Base-by-base conservation (phyloP, 495 filamentous ascomycete species). In the Cenococcum geophilum region DNA sequence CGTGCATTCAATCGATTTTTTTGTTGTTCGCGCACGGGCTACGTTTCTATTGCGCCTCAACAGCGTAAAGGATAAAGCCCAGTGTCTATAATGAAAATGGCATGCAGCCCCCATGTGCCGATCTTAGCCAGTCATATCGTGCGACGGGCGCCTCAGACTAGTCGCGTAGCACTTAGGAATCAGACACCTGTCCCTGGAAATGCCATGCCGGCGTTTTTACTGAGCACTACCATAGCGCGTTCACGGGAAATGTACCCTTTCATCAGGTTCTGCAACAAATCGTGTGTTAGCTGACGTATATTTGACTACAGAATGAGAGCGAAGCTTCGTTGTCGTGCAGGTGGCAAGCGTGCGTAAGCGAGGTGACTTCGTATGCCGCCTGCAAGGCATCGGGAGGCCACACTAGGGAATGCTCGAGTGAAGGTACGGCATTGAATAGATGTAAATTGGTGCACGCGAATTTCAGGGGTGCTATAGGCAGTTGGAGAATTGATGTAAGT, bases 191-290 rank as follows among this genome's bases (percentile, higher is more conserved):
- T 98, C n/a, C 92, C 93, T 1, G 93, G 93, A 71, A 98, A 98
- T 4, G 92, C 92, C 36, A 89, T 49, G 45, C 45, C 45, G 16
- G 20, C 89, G 22, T 76, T 83, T 72, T 95, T 96, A 73, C 89
- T 96, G 59, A 98, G 76, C 34, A 98, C 93, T 20, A 97, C 86
- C 55, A 87, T 89, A 58, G 88, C 88, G 50, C 85, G 84, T 55
- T 95, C 92, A 59, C 91, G 89, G 32, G 90, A 83, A 62, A 98
- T 97, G 76, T 98, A 98, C 56, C 93, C 93, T 76, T 97, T 98
- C 86, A 97, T 95, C 14, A 93, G 79, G 57, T 88, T 87, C 90
- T 98, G 62, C 35, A 16, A 32, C 37, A 50, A 21, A 49, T 4
- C 1, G 11, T 32, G 18, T 47, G 60, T 57, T 34, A 57, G 48